These are phyloP conservation scores for Butyriboletus loyo DNA, from an alignment of 768 basidiomycete genomes.

Conservation along the genomic window DNA sequence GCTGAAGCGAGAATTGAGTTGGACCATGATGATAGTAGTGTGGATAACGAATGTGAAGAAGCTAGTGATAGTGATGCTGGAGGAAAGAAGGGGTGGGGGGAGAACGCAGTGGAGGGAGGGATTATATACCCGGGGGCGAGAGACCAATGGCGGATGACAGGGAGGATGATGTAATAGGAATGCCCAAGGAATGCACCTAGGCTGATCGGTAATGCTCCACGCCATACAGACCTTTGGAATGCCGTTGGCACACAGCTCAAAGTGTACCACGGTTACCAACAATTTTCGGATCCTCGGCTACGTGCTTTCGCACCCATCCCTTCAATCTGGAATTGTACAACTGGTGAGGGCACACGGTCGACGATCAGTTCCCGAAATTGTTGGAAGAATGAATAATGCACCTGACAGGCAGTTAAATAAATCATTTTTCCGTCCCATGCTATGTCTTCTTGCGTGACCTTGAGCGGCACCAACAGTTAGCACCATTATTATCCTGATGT, in stretches of 20 bases:
- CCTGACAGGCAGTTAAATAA: neutral
- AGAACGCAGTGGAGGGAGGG: neutral
- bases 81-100: slow-evolving; percentile 4
- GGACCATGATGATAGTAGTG: slow-evolving; percentile 31
- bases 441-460: neutral
- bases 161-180: slow-evolving; percentile 14
- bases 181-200: slow-evolving; percentile 3
- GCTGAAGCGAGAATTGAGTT: slow-evolving; percentile 27
- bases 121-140: slow-evolving; percentile 22
- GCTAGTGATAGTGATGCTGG: slow-evolving; percentile 12
- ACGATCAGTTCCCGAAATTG: neutral
- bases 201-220: neutral
- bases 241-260: neutral
- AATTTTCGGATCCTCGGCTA: neutral
- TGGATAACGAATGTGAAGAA: slow-evolving; percentile 24
- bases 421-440: neutral
- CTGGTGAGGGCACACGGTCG: neutral
- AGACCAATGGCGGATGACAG: slow-evolving; percentile 15
- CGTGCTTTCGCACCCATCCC: neutral
- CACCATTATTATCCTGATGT: no score
- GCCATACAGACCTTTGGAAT: slow-evolving; percentile 2
- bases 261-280: neutral
- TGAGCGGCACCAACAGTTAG: no score
- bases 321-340: neutral
- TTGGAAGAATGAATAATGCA: no score